Evolutionary conservation across 1,139 yeast genomes (phyloP), one percentile per base, ranked within the genome.

Genomic region (Yamadazyma friedrichii): DNA sequence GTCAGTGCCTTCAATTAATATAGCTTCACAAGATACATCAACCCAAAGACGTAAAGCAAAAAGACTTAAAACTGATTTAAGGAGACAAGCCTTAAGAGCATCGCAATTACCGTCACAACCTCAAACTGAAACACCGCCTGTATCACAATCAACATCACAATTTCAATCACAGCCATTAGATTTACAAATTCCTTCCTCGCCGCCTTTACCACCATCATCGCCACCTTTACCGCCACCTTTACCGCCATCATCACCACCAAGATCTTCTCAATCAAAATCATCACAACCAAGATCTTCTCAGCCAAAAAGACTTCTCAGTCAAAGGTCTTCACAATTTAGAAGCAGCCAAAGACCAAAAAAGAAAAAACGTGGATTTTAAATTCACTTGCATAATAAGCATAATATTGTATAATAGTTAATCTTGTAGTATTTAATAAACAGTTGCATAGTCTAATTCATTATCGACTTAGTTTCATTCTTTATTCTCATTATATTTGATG

Each of bases 391-490:
- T 26, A 26, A 26, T 26, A 26, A 11, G 29, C 13, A 26, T 11
- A 26, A 11, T 26, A 26, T 26, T 26, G n/a, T 26, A 12, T 26
- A 26, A 20, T 20, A 20, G 24, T 6, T 20, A 20, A 20, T 20
- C 5, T 20, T 20, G 24, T 20, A 20, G 24, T 20, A 20, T 20
- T 20, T 20, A 20, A 20, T 20, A 20, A 20, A 12, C 31, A 11
- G n/a, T 30, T 25, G 8, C 32, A 35, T 42, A 20, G 24, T 20
- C 8, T 40, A 49, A n/a, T 42, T 32, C 37, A 49, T 43, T 17
- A 51, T 52, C 15, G 59, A 46, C 13, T 46, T 47, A n/a, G 64
- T 57, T 43, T 65, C 70, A 31, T 50, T 55, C 25, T 54, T 55
- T 16, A 66, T 59, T 12, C 54, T 56, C n/a, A 47, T 31, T 32